These are phyloP conservation scores for Kodamaea hsintzibuensis DNA, from an alignment of 805 yeast species.

Conservation along the genomic window DNA sequence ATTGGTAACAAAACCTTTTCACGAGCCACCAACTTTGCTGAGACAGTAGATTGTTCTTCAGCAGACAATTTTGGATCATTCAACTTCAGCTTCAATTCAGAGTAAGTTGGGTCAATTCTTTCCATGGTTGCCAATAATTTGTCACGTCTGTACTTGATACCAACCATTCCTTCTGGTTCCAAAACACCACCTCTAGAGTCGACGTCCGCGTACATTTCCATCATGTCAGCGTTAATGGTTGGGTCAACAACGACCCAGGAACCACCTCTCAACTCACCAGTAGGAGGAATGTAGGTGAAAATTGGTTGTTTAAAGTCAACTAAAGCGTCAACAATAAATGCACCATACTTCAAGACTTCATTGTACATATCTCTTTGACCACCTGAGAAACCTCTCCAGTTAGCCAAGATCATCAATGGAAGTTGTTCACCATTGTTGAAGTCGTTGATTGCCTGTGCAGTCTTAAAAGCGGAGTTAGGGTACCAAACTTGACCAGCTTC, in stretches of 20 bases:
- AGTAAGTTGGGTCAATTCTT: constrained; percentile 79
- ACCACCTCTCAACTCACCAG: constrained; percentile 99
- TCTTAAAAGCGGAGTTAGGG: constrained; percentile 98
- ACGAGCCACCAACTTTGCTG: constrained; percentile 70
- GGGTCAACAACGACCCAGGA: constrained; percentile 99
- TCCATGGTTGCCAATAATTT: constrained; percentile 88
- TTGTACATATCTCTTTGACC: constrained; percentile 99
- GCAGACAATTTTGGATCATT: constrained; percentile 51
- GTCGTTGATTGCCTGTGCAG: constrained; percentile 97
- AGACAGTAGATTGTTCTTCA: constrained; percentile 66
- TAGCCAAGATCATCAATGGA: constrained; percentile 95
- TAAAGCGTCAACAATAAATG: constrained; percentile 94
- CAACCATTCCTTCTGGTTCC: constrained; percentile 99
- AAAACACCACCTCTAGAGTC: constrained; percentile 97
- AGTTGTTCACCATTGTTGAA: constrained; percentile 97
- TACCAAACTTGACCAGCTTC: constrained; percentile 99
- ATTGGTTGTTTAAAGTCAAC: constrained; percentile 96
- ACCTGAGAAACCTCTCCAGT: constrained; percentile 99
- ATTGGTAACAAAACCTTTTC: constrained; percentile 81
- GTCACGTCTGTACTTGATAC: constrained; percentile 95
- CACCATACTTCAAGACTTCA: constrained; percentile 95
- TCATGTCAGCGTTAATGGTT: constrained; percentile 92
- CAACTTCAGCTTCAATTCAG: constrained; percentile 62
- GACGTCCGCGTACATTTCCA: constrained; percentile 99
- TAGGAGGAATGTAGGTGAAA: constrained; percentile 95